phyloP scores from a whole-genome alignment of 2,329 filamentous ascomycete genomes.

The Exophiala xenobiotica region DNA sequence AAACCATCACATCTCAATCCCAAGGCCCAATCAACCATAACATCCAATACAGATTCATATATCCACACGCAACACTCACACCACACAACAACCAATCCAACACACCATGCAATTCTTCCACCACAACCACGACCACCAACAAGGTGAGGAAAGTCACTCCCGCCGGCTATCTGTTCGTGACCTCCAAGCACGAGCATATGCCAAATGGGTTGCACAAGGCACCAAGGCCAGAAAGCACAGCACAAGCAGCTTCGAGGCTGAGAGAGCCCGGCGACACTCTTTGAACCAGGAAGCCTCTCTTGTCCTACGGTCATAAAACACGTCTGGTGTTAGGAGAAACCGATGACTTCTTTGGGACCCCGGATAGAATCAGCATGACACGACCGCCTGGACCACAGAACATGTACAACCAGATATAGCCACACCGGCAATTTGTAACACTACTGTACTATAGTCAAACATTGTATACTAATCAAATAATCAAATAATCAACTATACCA shows the following conservation, averaged over 20 bases:
- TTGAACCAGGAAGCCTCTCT: constrained; percentile 4
- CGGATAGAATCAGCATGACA: too few relatives aligned
- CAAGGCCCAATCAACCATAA: neutral
- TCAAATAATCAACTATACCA: too few relatives aligned
- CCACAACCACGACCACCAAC: constrained; percentile 5
- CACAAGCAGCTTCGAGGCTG: constrained; percentile 8
- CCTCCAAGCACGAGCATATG: constrained; percentile 15
- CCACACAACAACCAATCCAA: neutral
- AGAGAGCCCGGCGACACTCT: constrained; percentile 9
- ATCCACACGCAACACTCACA: neutral
- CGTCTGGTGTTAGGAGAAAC: too few relatives aligned
- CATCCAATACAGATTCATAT: neutral
- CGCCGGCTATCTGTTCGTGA: constrained; percentile 15
- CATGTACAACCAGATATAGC: too few relatives aligned
- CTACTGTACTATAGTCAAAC: too few relatives aligned
- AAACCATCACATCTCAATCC: neutral
- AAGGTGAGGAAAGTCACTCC: constrained; percentile 3
- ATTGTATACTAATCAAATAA: too few relatives aligned
- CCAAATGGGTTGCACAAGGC: constrained; percentile 9
- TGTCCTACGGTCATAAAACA: neutral
- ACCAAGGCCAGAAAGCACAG: neutral
- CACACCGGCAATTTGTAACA: too few relatives aligned
- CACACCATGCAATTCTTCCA: constrained; percentile 12
- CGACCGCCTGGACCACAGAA: too few relatives aligned
- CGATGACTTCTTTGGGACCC: neutral